phyloP scores from a whole-genome alignment of 2,329 filamentous ascomycete genomes.

The Arthrinium puccinioides region DNA sequence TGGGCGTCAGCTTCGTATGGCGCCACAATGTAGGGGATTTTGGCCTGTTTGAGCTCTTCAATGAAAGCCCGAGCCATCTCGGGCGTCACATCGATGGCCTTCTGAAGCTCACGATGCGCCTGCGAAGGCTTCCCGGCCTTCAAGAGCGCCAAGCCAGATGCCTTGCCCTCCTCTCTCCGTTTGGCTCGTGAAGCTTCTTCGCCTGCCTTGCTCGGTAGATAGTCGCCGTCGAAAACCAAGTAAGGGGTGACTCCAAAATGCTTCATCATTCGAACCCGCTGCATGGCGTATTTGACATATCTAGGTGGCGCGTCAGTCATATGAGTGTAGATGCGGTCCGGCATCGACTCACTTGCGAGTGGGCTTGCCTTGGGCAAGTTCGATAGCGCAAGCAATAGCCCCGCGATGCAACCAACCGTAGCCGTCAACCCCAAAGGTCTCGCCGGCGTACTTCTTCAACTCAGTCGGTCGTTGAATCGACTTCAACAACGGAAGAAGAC shows the following conservation, averaged over 20 bases:
- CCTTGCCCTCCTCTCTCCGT: constrained; percentile 69
- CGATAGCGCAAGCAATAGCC: constrained; percentile 81
- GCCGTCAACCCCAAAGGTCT: constrained; percentile 89
- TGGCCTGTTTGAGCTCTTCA: constrained; percentile 76
- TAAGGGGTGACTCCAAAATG: constrained; percentile 94
- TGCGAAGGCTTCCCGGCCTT: constrained; percentile 73
- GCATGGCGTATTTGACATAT: constrained; percentile 85
- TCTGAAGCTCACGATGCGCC: constrained; percentile 83
- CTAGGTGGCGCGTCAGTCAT: constrained; percentile 35
- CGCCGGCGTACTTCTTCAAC: constrained; percentile 78
- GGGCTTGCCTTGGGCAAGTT: constrained; percentile 80
- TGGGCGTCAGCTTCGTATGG: constrained; percentile 98
- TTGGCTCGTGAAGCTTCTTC: constrained; percentile 76
- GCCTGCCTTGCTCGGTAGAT: constrained; percentile 82
- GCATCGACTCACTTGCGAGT: constrained; percentile 66
- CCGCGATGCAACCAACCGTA: constrained; percentile 98
- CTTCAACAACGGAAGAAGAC: constrained; percentile 84
- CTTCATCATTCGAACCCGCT: constrained; percentile 86
- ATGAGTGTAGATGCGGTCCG: neutral
- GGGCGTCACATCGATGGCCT: constrained; percentile 90
- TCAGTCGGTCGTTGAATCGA: constrained; percentile 88
- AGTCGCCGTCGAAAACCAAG: constrained; percentile 92
- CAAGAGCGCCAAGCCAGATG: constrained; percentile 69
- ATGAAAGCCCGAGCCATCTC: constrained; percentile 92
- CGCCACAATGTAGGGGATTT: constrained; percentile 83